phyloP scores from a whole-genome alignment of 768 basidiomycete species.

The Tremella fuciformis region DNA sequence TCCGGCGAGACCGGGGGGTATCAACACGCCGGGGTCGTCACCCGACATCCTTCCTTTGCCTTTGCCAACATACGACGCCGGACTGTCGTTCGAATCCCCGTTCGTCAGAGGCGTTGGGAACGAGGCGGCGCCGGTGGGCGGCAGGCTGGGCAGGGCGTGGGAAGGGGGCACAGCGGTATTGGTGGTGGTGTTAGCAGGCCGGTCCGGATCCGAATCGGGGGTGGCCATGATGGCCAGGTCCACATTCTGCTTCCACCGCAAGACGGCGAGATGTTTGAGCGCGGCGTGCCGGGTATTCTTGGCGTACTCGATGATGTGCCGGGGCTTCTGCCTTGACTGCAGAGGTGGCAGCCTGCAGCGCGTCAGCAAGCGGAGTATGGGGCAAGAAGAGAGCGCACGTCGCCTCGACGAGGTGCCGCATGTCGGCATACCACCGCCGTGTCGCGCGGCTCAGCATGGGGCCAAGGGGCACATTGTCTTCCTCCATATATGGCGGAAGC shows the following conservation, averaged over 20 bases:
- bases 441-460: slow-evolving; percentile 29
- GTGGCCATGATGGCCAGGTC: slow-evolving; percentile 20
- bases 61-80: slow-evolving; percentile 36
- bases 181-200: background rate
- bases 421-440: slow-evolving; percentile 36
- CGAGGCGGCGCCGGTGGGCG: slow-evolving; percentile 10
- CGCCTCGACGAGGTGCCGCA: slow-evolving; percentile 29
- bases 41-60: slow-evolving; percentile 24
- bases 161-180: background rate
- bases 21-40: slow-evolving; percentile 3
- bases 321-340: slow-evolving; percentile 27
- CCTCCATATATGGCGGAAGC: slow-evolving; percentile 40
- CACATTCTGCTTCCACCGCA: slow-evolving; percentile 43
- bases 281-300: slow-evolving; percentile 38
- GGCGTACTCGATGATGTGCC: slow-evolving; percentile 42
- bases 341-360: slow-evolving; percentile 30
- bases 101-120: slow-evolving; percentile 44
- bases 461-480: slow-evolving; percentile 36
- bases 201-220: background rate
- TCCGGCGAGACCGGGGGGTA: background rate
- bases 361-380: background rate
- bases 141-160: background rate
- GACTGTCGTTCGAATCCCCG: slow-evolving; percentile 33
- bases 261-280: slow-evolving; percentile 41
- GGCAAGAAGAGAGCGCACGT: slow-evolving; percentile 25